Percentiles rank a stretch among this genome's conserved stretches.
phyloP scores from a whole-genome alignment of 768 basidiomycete genomes.

The Boletus sp. region DNA sequence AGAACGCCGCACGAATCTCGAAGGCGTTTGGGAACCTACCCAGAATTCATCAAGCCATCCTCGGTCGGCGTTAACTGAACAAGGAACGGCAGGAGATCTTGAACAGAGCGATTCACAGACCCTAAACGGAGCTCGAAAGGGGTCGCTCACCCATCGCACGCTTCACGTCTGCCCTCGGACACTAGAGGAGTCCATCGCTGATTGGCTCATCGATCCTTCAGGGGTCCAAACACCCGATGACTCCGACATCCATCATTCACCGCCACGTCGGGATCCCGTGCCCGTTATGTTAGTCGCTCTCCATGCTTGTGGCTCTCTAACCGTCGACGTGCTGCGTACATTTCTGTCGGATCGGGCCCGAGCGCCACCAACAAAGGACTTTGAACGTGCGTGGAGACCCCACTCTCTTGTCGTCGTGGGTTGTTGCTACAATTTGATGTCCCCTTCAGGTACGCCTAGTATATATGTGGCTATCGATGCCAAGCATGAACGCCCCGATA shows the following conservation, averaged over 20 bases:
- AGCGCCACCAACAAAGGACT: conserved; percentile 1
- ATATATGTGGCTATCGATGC: neutral
- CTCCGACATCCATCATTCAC: neutral
- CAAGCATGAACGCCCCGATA: conserved; percentile 1
- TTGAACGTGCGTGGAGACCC: conserved; percentile 43
- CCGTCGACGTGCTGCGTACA: conserved; percentile 61
- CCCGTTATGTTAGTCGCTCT: conserved; percentile 66
- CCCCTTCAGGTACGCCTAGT: conserved; percentile 40
- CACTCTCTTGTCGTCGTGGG: conserved; percentile 62
- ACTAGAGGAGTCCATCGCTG: conserved; percentile 44
- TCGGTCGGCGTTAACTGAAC: neutral
- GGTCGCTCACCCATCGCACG: conserved; percentile 54
- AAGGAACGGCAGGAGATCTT: neutral
- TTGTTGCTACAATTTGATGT: conserved; percentile 78
- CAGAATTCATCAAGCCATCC: neutral
- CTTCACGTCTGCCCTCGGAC: conserved; percentile 51
- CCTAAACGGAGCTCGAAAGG: conserved; percentile 5
- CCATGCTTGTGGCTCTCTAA: conserved; percentile 76
- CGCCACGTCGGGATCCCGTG: conserved; percentile 8
- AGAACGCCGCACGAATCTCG: conserved; percentile 7
- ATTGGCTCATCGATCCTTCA: conserved; percentile 45
- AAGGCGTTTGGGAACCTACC: neutral
- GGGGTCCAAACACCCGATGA: neutral
- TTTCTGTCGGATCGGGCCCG: conserved; percentile 36
- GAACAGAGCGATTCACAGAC: neutral